A percentile compares a stretch with the other conserved stretches of the same genome.
These are phyloP conservation scores for Cladochytrium replicatum DNA, from an alignment of 192 early-diverging fungal genomes.

Conservation along the genomic window DNA sequence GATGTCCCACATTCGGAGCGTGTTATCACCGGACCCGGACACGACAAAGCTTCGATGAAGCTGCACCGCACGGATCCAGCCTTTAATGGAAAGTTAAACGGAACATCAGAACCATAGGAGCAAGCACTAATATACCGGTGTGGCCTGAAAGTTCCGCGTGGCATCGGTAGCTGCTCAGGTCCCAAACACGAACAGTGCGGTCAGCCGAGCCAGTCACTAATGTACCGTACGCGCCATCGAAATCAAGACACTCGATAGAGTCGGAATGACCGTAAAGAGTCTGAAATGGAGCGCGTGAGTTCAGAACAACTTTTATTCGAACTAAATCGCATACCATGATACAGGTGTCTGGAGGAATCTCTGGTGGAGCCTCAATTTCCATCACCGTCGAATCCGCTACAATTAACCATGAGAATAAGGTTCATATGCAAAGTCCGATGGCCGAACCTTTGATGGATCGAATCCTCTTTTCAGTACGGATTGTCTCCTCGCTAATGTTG, in stretches of 20 bases:
- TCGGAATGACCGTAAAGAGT: conserved; percentile 34
- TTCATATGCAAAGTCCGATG: not conserved
- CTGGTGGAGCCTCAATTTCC: not conserved
- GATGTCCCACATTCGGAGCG: conserved; percentile 31
- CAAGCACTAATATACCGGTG: conserved; percentile 15
- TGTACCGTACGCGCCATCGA: conserved; percentile 27
- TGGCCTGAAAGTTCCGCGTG: conserved; percentile 23
- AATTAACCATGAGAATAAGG: too few species aligned
- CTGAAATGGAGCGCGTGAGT: conserved; percentile 1
- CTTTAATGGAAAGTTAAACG: conserved; percentile 4
- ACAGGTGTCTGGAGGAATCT: conserved; percentile 19
- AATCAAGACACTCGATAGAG: conserved; percentile 34
- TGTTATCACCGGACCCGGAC: conserved; percentile 32
- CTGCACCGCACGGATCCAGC: conserved; percentile 27
- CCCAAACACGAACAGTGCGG: conserved; percentile 32
- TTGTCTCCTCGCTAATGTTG: conserved; percentile 27
- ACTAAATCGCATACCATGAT: conserved; percentile 8
- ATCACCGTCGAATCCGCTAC: conserved; percentile 7
- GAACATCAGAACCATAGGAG: not conserved
- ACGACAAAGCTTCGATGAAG: conserved; percentile 16
- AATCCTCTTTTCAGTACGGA: conserved; percentile 18
- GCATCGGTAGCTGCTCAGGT: conserved; percentile 28
- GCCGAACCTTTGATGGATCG: conserved; percentile 16
- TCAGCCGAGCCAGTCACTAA: conserved; percentile 38
- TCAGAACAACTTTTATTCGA: not conserved